Evolutionary conservation across 345 rosid species (phyloP), one percentile per base, ranked within the genome.

Genomic region (Salix suchowensis): DNA sequence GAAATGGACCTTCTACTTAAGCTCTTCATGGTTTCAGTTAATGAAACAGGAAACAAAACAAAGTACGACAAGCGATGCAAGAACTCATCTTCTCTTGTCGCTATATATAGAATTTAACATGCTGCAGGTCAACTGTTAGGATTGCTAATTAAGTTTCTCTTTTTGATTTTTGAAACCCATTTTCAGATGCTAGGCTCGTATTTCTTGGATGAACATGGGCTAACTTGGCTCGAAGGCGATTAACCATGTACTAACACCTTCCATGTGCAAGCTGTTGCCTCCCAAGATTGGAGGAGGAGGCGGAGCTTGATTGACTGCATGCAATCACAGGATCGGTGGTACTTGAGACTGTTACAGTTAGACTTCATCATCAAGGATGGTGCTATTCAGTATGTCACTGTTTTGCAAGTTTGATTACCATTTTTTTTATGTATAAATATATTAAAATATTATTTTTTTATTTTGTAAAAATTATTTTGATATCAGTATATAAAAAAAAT

Each of bases 101-200:
- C 7, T 65, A 12, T 76, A 66, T 60, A 80, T 72, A 71, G 76
- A 58, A n/a, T 46, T 72, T 15, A 69, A 34, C 74, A 52, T 61
- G 80, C 60, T 19, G 23, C 60, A 19, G 60, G 23, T 19, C 54
- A 55, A 72, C 19, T 65, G 19, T 65, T 65, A 24, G 8, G 12
- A 7, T 18, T 21, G 10, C 5, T 5, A 21, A 39, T 39, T 40
- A 55, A 21, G 23, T 40, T 36, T 36, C 62, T 6, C 34, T 30
- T 19, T 19, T 72, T 12, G 67, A 50, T 67, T 73, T 64, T 36
- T 50, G 0, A 24, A 18, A 26, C 1, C 21, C 7, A 14, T 37
- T 68, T 50, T 50, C n/a, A 58, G 67, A 58, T 9, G 4, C 32
- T 69, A 34, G 10, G n/a, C 55, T 69, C 42, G 5, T 26, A 16